phyloP scores from a whole-genome alignment of 257 asterid genomes.

The Gentiana macrophylla region DNA sequence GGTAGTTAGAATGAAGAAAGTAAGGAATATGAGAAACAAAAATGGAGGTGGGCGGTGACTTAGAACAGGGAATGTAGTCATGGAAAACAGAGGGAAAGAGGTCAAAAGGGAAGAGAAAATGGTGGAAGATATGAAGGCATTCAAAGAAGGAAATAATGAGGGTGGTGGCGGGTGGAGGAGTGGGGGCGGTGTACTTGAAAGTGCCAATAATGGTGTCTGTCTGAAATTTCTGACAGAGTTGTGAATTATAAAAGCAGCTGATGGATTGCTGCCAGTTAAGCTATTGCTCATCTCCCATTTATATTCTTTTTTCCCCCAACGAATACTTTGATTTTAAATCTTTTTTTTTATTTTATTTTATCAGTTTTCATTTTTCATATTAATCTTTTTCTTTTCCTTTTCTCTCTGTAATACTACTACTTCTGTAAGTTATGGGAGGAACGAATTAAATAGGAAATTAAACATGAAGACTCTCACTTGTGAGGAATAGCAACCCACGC shows the following conservation, averaged over 20 bases:
- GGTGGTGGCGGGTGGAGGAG: not conserved
- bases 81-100: not conserved
- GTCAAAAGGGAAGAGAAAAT: not conserved
- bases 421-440: too few relatives aligned
- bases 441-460: too few relatives aligned
- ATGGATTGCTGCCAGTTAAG: conserved; percentile 2
- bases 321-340: too few relatives aligned
- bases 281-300: conserved; percentile 6
- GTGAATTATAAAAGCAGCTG: not conserved
- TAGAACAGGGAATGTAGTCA: not conserved
- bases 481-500: too few relatives aligned
- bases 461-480: too few relatives aligned
- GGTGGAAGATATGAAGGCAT: conserved; percentile 6
- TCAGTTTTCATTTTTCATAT: too few relatives aligned
- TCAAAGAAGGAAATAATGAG: not conserved
- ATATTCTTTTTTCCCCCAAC: not conserved
- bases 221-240: conserved; percentile 5
- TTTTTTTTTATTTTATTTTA: too few relatives aligned
- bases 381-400: too few relatives aligned
- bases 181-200: conserved; percentile 4
- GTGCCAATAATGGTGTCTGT: conserved; percentile 11
- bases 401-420: too few relatives aligned
- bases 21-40: not conserved
- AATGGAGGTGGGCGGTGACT: conserved; percentile 11
- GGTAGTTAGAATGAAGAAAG: conserved; percentile 11